Evolutionary conservation across 2,329 filamentous ascomycete species (phyloP).

Genomic region (Pseudogymnoascus sp.): DNA sequence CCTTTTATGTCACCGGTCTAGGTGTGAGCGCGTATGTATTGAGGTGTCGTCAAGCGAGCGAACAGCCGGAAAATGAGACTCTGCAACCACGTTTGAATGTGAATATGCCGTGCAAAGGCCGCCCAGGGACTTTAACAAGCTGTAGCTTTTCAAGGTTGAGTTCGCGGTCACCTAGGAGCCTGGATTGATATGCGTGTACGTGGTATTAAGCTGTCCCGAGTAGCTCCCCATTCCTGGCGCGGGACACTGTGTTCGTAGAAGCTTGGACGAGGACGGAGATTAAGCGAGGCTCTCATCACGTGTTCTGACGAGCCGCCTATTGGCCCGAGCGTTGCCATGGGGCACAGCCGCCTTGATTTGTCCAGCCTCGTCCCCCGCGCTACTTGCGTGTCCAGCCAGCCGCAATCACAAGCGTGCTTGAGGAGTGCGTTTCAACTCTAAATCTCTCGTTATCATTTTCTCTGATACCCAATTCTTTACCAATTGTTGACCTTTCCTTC

Average conservation of each 20-base stretch:
- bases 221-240: slow-evolving; percentile 5
- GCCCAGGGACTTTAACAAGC: slow-evolving; percentile 4
- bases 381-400: not conserved
- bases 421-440: not conserved
- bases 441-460: not conserved
- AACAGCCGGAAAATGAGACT: not conserved
- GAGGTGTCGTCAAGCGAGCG: not conserved
- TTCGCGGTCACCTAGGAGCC: not conserved
- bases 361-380: slow-evolving; percentile 5
- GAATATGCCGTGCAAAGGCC: not conserved
- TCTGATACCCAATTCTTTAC: slow-evolving; percentile 5
- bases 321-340: not conserved
- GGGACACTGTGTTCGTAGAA: slow-evolving; percentile 6
- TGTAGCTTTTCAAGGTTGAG: not conserved
- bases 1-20: slow-evolving; percentile 2
- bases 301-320: not conserved
- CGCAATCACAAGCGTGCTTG: not conserved
- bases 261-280: not conserved
- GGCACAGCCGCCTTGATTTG: slow-evolving; percentile 6
- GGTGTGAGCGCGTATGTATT: not conserved
- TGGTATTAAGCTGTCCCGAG: slow-evolving; percentile 1
- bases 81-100: not conserved
- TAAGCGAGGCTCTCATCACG: not conserved
- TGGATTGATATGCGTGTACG: not conserved
- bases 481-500: not conserved